Evolutionary conservation across 2,329 filamentous ascomycete genomes (phyloP).

Genomic region (Exophiala xenobiotica): DNA sequence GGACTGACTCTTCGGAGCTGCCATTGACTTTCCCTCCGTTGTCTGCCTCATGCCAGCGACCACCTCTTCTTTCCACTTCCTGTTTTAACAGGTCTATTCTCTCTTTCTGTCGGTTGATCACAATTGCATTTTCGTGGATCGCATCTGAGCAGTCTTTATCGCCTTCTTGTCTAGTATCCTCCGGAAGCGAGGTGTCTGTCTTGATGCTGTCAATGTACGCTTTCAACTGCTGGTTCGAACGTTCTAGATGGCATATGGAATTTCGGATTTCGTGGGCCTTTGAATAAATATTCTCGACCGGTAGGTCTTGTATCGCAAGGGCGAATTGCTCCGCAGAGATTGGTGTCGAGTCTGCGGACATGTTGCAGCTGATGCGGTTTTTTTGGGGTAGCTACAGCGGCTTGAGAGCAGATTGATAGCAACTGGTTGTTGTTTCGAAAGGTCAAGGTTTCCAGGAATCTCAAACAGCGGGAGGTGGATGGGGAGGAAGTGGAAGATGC

Average conservation of each 20-base stretch:
- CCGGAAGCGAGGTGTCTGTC: slow-evolving; percentile 31
- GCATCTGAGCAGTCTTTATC: slow-evolving; percentile 58
- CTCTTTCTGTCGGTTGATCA: slow-evolving; percentile 57
- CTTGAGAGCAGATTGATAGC: too few relatives aligned
- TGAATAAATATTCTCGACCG: slow-evolving; percentile 58
- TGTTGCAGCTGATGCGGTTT: slow-evolving; percentile 32
- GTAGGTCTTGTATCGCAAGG: slow-evolving; percentile 57
- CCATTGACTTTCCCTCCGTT: slow-evolving; percentile 22
- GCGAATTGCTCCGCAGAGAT: slow-evolving; percentile 54
- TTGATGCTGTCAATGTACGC: slow-evolving; percentile 45
- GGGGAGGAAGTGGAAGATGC: not conserved
- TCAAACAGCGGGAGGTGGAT: too few relatives aligned
- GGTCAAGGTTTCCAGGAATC: too few relatives aligned
- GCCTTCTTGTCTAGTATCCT: slow-evolving; percentile 26
- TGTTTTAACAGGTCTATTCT: slow-evolving; percentile 54
- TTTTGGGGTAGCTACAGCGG: too few relatives aligned
- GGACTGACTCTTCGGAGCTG: not conserved
- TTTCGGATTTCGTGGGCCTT: slow-evolving; percentile 63
- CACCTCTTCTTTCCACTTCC: slow-evolving; percentile 57
- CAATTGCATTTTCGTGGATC: slow-evolving; percentile 58
- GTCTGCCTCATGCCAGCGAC: slow-evolving; percentile 50
- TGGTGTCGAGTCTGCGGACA: slow-evolving; percentile 51
- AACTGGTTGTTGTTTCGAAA: too few relatives aligned
- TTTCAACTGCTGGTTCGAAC: slow-evolving; percentile 58
- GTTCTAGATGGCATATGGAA: slow-evolving; percentile 57